Percentiles rank a stretch among this genome's conserved stretches.
Conservation (phyloP, 441 rosid species). For the Monsonia emarginata region DNA sequence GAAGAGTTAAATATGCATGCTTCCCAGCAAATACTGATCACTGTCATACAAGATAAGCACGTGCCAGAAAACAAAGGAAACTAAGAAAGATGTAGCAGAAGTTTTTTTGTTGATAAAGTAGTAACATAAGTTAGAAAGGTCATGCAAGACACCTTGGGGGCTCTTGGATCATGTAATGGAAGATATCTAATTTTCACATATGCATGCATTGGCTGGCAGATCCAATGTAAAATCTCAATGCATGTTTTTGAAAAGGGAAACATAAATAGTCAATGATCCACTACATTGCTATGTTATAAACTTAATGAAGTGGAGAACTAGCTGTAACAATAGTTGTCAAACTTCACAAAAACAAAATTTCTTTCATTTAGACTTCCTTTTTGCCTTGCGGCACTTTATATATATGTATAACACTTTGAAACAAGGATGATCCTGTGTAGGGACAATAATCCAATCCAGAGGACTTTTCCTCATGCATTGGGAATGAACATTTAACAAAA, state of each 20-base stretch:
- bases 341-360: neutral
- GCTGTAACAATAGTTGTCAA: neutral
- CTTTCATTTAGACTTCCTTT: neutral
- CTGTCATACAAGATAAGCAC: neutral
- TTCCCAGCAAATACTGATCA: too few species aligned
- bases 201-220: neutral
- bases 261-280: neutral
- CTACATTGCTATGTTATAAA: neutral
- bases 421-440: conserved; percentile 5
- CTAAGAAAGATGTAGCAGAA: too few species aligned
- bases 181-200: neutral
- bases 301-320: neutral
- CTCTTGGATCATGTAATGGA: neutral
- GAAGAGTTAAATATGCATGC: too few species aligned
- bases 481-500: conserved; percentile 4
- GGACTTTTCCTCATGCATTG: neutral
- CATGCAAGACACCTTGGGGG: neutral
- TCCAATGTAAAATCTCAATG: neutral
- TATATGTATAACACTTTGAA: neutral
- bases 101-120: too few species aligned
- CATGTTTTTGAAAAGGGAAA: conserved; percentile 6
- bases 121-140: neutral
- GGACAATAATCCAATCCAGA: neutral
- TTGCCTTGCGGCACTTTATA: conserved; percentile 25
- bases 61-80: neutral